A percentile compares a stretch with the other conserved stretches of the same genome.
These are phyloP conservation scores for Piloderma croceum DNA, from an alignment of 768 basidiomycete genomes.

Conservation along the genomic window DNA sequence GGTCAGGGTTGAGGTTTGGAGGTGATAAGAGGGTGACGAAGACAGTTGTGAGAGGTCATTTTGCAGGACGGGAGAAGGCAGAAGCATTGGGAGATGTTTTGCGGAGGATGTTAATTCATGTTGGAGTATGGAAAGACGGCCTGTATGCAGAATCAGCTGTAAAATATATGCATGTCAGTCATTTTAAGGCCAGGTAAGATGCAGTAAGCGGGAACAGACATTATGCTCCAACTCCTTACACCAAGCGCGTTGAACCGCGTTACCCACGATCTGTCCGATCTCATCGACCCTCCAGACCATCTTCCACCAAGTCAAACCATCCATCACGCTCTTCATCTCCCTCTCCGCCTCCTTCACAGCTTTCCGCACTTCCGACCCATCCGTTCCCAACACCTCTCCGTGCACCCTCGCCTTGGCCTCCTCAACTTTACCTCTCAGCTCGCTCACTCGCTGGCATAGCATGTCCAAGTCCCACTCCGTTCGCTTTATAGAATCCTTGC, in stretches of 20 bases:
- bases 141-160: constrained; percentile 40
- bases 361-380: constrained; percentile 16
- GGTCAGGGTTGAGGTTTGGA: constrained; percentile 27
- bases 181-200: no score
- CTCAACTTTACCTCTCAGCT: constrained; percentile 16
- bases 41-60: constrained; percentile 35
- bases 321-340: constrained; percentile 26
- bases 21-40: constrained; percentile 22
- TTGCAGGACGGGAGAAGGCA: constrained; percentile 36
- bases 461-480: constrained; percentile 9
- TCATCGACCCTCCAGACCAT: constrained; percentile 38
- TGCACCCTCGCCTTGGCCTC: constrained; percentile 10
- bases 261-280: constrained; percentile 27
- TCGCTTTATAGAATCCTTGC: constrained; percentile 13
- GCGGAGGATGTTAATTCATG: constrained; percentile 17
- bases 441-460: constrained; percentile 6
- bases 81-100: constrained; percentile 14
- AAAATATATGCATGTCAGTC: neutral
- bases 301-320: constrained; percentile 34
- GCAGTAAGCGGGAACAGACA: constrained; percentile 8
- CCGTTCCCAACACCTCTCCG: constrained; percentile 15
- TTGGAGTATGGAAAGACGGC: constrained; percentile 31
- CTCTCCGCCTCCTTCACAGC: constrained; percentile 24
- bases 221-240: constrained; percentile 28
- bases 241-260: constrained; percentile 30